Evolutionary conservation across 352 stramenopile species (phyloP), one percentile per base, ranked within the genome.

Genomic region (Phytophthora citrophthora): DNA sequence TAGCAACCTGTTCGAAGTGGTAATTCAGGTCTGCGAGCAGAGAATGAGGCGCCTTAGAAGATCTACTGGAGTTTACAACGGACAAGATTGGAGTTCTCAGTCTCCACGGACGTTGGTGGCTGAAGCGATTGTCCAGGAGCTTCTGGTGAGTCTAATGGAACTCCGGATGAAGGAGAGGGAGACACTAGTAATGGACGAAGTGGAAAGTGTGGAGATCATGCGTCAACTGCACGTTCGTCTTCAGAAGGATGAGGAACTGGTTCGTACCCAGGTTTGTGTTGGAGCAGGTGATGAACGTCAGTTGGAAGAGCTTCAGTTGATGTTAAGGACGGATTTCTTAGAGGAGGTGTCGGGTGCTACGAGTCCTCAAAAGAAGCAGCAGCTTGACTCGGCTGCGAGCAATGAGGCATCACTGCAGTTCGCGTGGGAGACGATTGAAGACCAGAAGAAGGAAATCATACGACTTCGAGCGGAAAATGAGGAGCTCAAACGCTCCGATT

Each of bases 381-480:
- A 72, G 38, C 4, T 9, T 0, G 63, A 76, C 31, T 65, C 63
- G n/a, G 64, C 72, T 24, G 63, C 76, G 8, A 70, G 71, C 46
- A 81, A 79, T 15, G 82, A 91, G 18, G 74, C 82, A 0, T 91
- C 82, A 16, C 54, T 91, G n/a, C 82, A 91, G 56, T 91, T 91
- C 31, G 82, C 79, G 7, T 91, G 79, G 79, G 82, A 91, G 27
- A 91, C 82, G 23, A 89, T 91, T 36, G 74, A 89, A 32, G 82
- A 86, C 29, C 82, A 91, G 39, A 91, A 89, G 66, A 76, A 83
- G 47, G 76, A 91, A 50, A 79, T 91, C 8, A 73, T 85, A 16
- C 79, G 82, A 5, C 76, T 91, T 13, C 77, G 80, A 9, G 76
- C 74, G 1, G 69, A 88, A 45, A 88, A 83, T 27, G 66, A 87